A percentile compares a stretch with the other conserved stretches of the same genome.
These are phyloP conservation scores for Nemania sp. DNA, from an alignment of 2,329 filamentous ascomycete species.

Conservation along the genomic window DNA sequence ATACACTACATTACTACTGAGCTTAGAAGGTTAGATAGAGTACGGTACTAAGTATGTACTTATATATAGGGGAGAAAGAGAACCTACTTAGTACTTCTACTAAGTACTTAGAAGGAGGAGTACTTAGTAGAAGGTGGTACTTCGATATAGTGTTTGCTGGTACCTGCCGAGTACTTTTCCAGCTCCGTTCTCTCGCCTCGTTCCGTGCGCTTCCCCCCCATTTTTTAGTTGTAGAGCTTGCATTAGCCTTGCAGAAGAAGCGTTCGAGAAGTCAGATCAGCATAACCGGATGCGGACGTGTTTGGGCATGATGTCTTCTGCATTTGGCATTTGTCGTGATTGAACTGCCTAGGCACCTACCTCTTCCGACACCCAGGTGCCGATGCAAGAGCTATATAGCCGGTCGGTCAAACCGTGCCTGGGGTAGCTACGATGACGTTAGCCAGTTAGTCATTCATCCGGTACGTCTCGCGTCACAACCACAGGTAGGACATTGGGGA, in stretches of 20 bases:
- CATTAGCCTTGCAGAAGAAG: conserved; percentile 31
- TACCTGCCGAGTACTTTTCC: conserved; percentile 2
- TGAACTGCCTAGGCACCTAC: background rate
- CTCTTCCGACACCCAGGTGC: too few species aligned
- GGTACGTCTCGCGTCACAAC: background rate
- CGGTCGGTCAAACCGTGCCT: background rate
- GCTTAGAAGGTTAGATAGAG: too few species aligned
- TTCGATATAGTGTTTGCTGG: background rate
- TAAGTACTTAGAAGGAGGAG: background rate
- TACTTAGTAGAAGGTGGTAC: too few species aligned
- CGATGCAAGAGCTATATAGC: conserved; percentile 24
- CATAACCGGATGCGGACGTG: conserved; percentile 13
- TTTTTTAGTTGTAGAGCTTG: conserved; percentile 25
- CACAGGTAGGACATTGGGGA: background rate
- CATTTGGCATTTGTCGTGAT: conserved; percentile 15
- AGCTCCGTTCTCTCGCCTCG: background rate
- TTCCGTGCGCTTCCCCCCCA: conserved; percentile 5
- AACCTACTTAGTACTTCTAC: too few species aligned
- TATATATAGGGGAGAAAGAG: too few species aligned
- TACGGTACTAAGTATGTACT: background rate
- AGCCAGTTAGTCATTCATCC: background rate
- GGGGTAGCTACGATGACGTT: background rate
- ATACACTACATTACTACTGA: conserved; percentile 1
- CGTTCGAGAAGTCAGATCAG: conserved; percentile 27
- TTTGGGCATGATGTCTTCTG: conserved; percentile 12